Base-by-base conservation (phyloP, 768 basidiomycete genomes). In the Lactifluus echinatus region DNA sequence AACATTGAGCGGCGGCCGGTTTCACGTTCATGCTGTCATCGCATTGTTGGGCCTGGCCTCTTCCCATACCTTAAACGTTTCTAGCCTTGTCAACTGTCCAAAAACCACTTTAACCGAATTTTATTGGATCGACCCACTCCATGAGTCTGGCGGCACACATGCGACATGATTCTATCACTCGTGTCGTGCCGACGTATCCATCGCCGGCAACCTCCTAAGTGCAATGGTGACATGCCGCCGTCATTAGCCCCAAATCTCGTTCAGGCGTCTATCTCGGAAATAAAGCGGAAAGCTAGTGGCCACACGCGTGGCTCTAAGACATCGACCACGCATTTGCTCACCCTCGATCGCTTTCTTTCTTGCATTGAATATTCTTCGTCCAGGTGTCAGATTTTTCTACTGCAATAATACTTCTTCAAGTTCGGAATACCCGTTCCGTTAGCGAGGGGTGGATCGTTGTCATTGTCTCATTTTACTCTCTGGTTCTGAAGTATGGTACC, bases 381-480 rank as follows among this genome's bases (percentile, higher is more conserved):
- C 31, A 34, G 31, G 28, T 53, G n/a, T 34, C 8, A 12, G 8
- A 46, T 24, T 46, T 53, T 53, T 33, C 36, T 29, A 48, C 34
- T 36, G 7, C 17, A 44, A 15, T n/a, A 29, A 19, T 31, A 21
- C 23, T 24, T 7, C 44, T 54, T 37, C 47, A 42, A 42, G 40
- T 28, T 37, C 57, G 57, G 57, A 44, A 59, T n/a, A 19, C 19
- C 10, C 26, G 21, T 59, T 54, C 57, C 57, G 53, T n/a, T 15
- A 15, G 4, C 17, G 24, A 15, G 23, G 8, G 14, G 15, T 26
- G 15, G 47, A 36, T 26, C 19, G 8, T 19, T 28, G 44, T 21
- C 26, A 46, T 14, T 12, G 10, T 52, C 47, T n/a, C 43, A 44
- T 15, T 42, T 44, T 53, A 21, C 8, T 46, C 26, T 43, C 23